Evolutionary conservation across 352 stramenopile genomes (phyloP), one percentile per base, ranked within the genome.

Genomic region (Globisporangium spiculum): DNA sequence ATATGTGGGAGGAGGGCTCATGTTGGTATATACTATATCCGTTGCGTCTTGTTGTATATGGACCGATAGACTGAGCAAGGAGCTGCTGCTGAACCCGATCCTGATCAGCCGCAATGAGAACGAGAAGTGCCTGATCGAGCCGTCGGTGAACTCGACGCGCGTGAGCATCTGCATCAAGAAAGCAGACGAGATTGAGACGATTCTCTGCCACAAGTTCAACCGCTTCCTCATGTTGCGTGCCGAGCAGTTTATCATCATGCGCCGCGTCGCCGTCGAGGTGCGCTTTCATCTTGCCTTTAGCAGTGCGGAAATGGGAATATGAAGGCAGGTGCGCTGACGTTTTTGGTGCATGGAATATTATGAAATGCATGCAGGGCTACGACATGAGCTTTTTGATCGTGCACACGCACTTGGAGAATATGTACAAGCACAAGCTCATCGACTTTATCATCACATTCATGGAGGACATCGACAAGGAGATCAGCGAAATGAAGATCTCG

Each of bases 391-490:
- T 99, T 69, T 79, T 99, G 24, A 88, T 99, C 55, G 97, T 95
- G 30, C 91, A 98, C 73, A 89, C 89, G 70, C 93, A 98, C 71
- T 76, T 98, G 52, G 96, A 98, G 76, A 94, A 92, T 67, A 87
- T 98, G 80, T 98, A 97, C 88, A 98, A 98, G 77, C 92, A 98
- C 79, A 98, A 98, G 79, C 81, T 99, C 56, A 96, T 99, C 61
- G 92, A 98, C 77, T 99, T 99, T 70, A 96, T 99, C 76, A 98
- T 99, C 73, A 89, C 96, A 71, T 99, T 99, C 80, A 98, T 99
- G 96, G 93, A 98, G 75, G 96, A 98, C 66, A 98, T 99, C 67
- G 96, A 99, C 84, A 98, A 98, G 80, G 96, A 99, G 75, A 98
- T 99, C 78, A 98, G 92, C 72, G 93, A 92, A 38, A 98, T 99